Evolutionary conservation across 2,329 filamentous ascomycete species (phyloP).

Genomic region (Cercospora canescens): DNA sequence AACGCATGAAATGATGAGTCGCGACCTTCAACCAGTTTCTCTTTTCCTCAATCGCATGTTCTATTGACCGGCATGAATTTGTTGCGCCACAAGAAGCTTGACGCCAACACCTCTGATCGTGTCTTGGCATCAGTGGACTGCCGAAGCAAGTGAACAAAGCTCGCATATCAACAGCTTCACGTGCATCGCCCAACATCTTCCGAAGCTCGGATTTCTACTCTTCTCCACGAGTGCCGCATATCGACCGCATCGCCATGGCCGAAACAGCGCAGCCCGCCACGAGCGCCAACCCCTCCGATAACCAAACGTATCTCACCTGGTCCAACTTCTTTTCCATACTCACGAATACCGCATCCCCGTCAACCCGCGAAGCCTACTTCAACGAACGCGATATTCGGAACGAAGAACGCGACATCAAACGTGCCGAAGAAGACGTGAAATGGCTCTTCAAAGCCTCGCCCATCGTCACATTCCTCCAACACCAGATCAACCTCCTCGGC

Average conservation of each 20-base stretch:
- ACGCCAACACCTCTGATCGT: background rate
- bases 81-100: background rate
- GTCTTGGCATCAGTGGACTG: background rate
- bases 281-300: conserved; percentile 16
- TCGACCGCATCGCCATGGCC: conserved; percentile 11
- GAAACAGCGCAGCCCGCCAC: conserved; percentile 10
- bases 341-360: conserved; percentile 67
- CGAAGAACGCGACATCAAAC: conserved; percentile 75
- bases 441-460: conserved; percentile 85
- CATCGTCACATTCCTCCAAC: conserved; percentile 79
- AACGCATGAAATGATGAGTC: conserved; percentile 2
- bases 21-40: background rate
- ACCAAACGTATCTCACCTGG: conserved; percentile 59
- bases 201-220: background rate
- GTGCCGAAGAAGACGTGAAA: conserved; percentile 78
- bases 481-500: conserved; percentile 77
- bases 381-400: conserved; percentile 72
- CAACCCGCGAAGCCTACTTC: conserved; percentile 75
- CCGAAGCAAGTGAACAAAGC: background rate
- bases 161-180: background rate
- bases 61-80: background rate
- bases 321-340: conserved; percentile 84
- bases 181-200: background rate
- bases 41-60: background rate
- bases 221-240: background rate